Conservation (phyloP, 768 basidiomycete species). For the Polyporus arcularius region DNA sequence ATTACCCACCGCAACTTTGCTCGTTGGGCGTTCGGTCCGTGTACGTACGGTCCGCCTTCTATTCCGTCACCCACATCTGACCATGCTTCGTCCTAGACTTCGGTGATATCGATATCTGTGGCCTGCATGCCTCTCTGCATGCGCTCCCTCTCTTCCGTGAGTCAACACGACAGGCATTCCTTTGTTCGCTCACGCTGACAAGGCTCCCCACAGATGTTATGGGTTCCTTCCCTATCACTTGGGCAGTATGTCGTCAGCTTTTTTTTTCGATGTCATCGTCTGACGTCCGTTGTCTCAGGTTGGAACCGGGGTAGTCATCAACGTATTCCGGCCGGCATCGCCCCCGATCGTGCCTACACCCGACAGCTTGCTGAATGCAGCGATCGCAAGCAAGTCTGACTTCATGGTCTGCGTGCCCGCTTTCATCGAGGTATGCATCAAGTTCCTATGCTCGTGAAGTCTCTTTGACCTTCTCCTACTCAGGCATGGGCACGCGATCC, state of each 20-base stretch:
- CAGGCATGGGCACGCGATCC: slow-evolving; percentile 26
- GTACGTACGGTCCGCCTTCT: background rate
- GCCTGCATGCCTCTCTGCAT: slow-evolving; percentile 18
- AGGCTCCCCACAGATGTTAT: slow-evolving; percentile 1
- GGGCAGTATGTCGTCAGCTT: slow-evolving; percentile 1
- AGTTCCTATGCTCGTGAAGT: background rate
- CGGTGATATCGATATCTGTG: slow-evolving; percentile 20
- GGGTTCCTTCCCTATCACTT: slow-evolving; percentile 8
- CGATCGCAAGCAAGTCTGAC: slow-evolving; percentile 10
- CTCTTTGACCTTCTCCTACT: background rate
- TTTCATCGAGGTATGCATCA: slow-evolving; percentile 28
- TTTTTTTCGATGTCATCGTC: background rate
- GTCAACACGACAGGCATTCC: background rate
- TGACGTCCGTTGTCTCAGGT: background rate
- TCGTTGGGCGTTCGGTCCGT: slow-evolving; percentile 13
- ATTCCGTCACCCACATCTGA: no score
- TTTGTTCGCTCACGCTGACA: no score
- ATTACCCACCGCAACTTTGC: slow-evolving; percentile 19
- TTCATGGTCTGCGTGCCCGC: slow-evolving; percentile 25
- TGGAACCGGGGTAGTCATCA: slow-evolving; percentile 20
- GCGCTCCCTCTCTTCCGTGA: slow-evolving; percentile 28
- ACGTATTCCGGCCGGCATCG: slow-evolving; percentile 23
- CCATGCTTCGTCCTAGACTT: background rate
- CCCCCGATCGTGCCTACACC: slow-evolving; percentile 27
- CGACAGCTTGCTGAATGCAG: slow-evolving; percentile 17